Evolutionary conservation across 352 stramenopile genomes (phyloP), one percentile per base, ranked within the genome.

Genomic region (Thalassiosira ordinaria): DNA sequence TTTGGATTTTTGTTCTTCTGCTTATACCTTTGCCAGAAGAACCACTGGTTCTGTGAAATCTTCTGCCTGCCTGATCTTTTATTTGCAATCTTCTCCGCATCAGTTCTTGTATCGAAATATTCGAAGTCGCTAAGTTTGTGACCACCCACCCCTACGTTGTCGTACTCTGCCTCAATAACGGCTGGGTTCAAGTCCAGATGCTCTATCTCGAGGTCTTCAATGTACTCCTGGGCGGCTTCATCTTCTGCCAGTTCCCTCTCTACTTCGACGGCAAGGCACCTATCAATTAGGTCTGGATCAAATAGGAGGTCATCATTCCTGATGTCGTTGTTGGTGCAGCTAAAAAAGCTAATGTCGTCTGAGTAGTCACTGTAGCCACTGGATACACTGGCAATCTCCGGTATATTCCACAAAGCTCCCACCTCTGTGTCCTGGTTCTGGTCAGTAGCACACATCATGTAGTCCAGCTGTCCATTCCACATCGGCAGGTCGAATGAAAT

Each of bases 11-110:
- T 27, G 9, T 0, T 2, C 41, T 68, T 68, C 5, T 27, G 16
- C 1, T 20, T 27, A 24, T 68, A 68, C 24, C 57, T 57, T 22
- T 68, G 60, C 7, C n/a, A 68, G 24, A 68, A 68, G 20, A 47
- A 68, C 18, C 56, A 2, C 27, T 68, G 39, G 29, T 29, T 46
- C 27, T 68, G 60, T 24, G n/a, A 26, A 16, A 49, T 24, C 24
- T 16, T 49, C 29, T 63, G n/a, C n/a, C 31, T 41, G 20, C 44
- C 20, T 20, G 11, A 46, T 46, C 14, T 14, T 46, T 46, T 14
- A 7, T 46, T 14, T 14, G 7, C 37, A 46, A 46, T 14, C 37
- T 46, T 14, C 37, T 14, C 14, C 37, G 7, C 14, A 14, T 46
- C 37, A 14, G n/a, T n/a, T 46, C 37, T 46, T 46, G 37, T 46